These are phyloP conservation scores for Euphrasia arctica DNA, from an alignment of 305 asterid genomes.

Conservation along the genomic window DNA sequence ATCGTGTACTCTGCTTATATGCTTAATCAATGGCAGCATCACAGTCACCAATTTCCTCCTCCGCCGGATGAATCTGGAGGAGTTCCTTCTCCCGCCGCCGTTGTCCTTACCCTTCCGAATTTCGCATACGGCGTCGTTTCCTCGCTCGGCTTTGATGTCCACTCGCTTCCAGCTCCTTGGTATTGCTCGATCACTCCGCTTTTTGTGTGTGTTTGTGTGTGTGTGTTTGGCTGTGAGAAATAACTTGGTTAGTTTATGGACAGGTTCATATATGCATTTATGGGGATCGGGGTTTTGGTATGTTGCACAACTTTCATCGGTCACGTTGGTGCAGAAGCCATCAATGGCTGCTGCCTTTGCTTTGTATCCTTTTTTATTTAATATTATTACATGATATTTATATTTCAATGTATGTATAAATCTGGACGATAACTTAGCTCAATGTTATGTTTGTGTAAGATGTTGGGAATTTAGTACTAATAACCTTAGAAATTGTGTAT, in stretches of 20 bases:
- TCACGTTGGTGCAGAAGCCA: slow-evolving; percentile 80
- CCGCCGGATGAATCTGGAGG: slow-evolving; percentile 23
- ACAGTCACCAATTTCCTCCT: slow-evolving; percentile 24
- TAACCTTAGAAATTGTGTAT: too few species aligned
- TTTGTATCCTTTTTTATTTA: slow-evolving; percentile 62
- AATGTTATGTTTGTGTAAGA: slow-evolving; percentile 7
- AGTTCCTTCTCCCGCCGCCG: slow-evolving; percentile 19
- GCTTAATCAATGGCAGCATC: slow-evolving; percentile 64
- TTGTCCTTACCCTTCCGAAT: slow-evolving; percentile 22
- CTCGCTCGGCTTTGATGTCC: slow-evolving; percentile 28
- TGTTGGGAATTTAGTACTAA: not conserved
- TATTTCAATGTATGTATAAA: not conserved
- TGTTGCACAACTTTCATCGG: slow-evolving; percentile 64
- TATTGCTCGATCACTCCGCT: slow-evolving; percentile 24
- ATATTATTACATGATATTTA: not conserved
- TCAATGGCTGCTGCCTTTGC: slow-evolving; percentile 86
- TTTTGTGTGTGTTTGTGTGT: not conserved
- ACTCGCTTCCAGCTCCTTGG: slow-evolving; percentile 69
- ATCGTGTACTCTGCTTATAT: slow-evolving; percentile 54
- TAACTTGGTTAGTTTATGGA: slow-evolving; percentile 18
- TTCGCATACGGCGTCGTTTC: slow-evolving; percentile 23
- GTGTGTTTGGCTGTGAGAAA: not conserved
- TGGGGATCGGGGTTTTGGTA: slow-evolving; percentile 65
- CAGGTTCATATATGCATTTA: slow-evolving; percentile 80
- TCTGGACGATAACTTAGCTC: not conserved